phyloP scores from a whole-genome alignment of 768 basidiomycete species.

The Tephrocybe rancida region DNA sequence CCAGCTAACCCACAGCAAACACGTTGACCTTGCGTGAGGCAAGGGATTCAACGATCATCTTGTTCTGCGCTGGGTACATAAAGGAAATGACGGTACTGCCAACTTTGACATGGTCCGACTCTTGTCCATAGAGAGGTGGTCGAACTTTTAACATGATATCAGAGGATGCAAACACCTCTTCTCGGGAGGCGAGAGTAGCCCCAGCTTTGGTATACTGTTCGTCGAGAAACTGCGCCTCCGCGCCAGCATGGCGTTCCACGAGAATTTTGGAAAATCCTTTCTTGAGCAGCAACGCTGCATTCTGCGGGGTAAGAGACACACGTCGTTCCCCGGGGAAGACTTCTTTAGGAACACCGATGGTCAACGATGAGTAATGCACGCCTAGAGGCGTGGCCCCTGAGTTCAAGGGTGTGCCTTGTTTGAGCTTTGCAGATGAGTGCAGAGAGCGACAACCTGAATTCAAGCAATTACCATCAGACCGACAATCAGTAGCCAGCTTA shows the following conservation, averaged over 20 bases:
- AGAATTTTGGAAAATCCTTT: constrained; percentile 80
- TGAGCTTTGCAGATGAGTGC: constrained; percentile 27
- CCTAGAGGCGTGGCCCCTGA: constrained; percentile 30
- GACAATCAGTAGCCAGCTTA: constrained; percentile 4
- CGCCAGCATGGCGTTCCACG: constrained; percentile 73
- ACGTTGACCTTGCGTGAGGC: constrained; percentile 67
- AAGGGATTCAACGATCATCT: constrained; percentile 68
- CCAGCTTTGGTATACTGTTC: constrained; percentile 80
- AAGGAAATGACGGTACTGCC: constrained; percentile 85
- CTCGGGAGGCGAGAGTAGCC: constrained; percentile 72
- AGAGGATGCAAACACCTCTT: constrained; percentile 65
- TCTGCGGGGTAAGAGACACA: constrained; percentile 82
- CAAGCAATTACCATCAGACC: not conserved
- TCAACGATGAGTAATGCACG: constrained; percentile 69
- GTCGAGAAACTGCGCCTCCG: constrained; percentile 77
- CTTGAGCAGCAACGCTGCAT: constrained; percentile 72
- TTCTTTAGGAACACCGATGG: constrained; percentile 79
- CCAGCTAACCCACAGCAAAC: constrained; percentile 54
- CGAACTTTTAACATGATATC: constrained; percentile 90
- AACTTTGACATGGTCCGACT: constrained; percentile 63
- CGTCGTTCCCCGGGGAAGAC: constrained; percentile 77
- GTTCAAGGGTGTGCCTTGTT: constrained; percentile 30
- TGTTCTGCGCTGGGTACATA: constrained; percentile 83
- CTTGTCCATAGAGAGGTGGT: constrained; percentile 67
- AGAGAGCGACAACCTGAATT: constrained; percentile 33